Evolutionary conservation across 2,329 filamentous ascomycete genomes (phyloP).

Genomic region (Aspergillus novoparasiticus): DNA sequence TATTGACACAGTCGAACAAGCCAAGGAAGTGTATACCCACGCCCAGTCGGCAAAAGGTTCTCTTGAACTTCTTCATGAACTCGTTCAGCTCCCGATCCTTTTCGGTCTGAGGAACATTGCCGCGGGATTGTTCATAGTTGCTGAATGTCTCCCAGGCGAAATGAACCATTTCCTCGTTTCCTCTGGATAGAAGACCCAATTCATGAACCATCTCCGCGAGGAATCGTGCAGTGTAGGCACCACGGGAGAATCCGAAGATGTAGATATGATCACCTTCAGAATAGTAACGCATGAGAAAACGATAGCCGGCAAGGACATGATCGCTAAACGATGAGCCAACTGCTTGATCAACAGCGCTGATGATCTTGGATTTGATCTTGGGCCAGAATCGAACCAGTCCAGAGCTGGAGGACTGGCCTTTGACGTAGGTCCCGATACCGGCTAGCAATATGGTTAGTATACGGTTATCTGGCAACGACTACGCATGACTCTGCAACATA

Average conservation of each 20-base stretch:
- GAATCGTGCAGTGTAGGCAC: constrained; percentile 57
- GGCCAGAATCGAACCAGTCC: background rate
- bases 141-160: constrained; percentile 48
- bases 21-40: constrained; percentile 58
- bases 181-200: constrained; percentile 53
- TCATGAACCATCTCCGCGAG: constrained; percentile 55
- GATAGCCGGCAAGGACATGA: constrained; percentile 57
- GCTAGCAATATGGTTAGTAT: constrained; percentile 2
- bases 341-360: constrained; percentile 6
- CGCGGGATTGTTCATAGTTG: constrained; percentile 36
- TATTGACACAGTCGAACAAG: constrained; percentile 59
- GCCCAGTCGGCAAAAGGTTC: constrained; percentile 52
- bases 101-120: constrained; percentile 23
- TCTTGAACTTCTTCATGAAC: constrained; percentile 49
- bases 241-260: constrained; percentile 58
- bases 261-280: constrained; percentile 55
- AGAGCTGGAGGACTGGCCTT: constrained; percentile 8
- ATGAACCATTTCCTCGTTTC: constrained; percentile 57
- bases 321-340: constrained; percentile 45
- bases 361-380: constrained; percentile 6
- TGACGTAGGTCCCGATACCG: constrained; percentile 9
- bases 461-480: background rate
- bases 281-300: constrained; percentile 60
- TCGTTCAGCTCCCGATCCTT: constrained; percentile 21
- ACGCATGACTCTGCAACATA: background rate